Base-by-base conservation (phyloP, 345 rosid species). In the Linum trigynum region DNA sequence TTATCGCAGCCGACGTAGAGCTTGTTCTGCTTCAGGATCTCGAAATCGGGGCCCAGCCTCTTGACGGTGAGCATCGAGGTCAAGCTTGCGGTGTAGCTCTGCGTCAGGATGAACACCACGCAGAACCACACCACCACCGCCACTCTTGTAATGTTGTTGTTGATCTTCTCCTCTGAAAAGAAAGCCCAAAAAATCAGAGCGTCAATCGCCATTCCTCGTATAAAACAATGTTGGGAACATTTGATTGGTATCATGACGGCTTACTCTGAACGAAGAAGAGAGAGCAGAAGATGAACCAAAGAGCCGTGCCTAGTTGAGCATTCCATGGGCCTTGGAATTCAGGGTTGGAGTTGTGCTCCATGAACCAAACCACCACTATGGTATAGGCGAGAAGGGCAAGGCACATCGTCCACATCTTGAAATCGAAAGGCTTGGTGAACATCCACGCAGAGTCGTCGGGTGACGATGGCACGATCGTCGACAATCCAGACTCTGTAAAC, bases 1-100 rank as follows among this genome's bases (percentile, higher is more conserved):
- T 50, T 67, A 57, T 74, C 76, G 39, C 81, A 77, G 11, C 81
- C 78, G 12, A 77, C 71, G 38, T 56, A 61, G 17, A 61, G 70
- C 41, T 65, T 51, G 32, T 40, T 70, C 51, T 36, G 64, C 39
- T 10, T 55, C 14, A 69, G 66, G 16, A 50, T 59, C 2, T 67
- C 74, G 10, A 66, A 39, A 3, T 36, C 57, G 4, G 39, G 41
- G 35, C 39, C 17, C 40, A 60, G 69, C 7, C 51, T 36, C 48
- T 67, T 60, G 3, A 6, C n/a, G 6, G 80, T 67, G 36, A 77
- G 74, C 16, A 73, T 57, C 17, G 59, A 11, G 3, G 77, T 55
- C 1, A 77, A 62, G 23, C 62, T 65, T 2, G 77, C 68, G n/a
- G 77, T 67, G 61, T 50, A 77, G 16, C 75, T 70, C 17, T 73